phyloP scores from a whole-genome alignment of 345 rosid species.

The Gossypium bickii region DNA sequence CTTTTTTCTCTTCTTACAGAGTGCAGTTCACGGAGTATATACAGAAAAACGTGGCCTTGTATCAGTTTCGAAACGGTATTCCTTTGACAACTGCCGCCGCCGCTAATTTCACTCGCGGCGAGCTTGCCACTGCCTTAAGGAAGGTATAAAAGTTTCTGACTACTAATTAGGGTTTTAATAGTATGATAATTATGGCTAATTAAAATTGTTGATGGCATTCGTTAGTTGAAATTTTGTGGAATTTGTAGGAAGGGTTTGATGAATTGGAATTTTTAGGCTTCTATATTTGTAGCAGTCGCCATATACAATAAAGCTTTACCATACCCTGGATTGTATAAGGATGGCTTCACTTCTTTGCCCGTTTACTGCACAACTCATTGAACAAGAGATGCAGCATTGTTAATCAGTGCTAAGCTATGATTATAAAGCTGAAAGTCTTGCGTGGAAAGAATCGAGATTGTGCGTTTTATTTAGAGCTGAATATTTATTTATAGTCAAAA shows the following conservation, averaged over 20 bases:
- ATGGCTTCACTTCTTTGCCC: not conserved
- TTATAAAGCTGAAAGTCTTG: not conserved
- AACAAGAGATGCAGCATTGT: not conserved
- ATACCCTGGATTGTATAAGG: not conserved
- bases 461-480: not conserved
- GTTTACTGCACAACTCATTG: not conserved
- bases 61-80: constrained; percentile 88
- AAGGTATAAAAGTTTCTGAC: constrained; percentile 45
- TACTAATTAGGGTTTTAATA: not conserved
- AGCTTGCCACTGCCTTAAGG: constrained; percentile 95
- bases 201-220: not conserved
- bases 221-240: not conserved
- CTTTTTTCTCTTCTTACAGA: constrained; percentile 27
- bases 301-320: not conserved
- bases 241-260: not conserved
- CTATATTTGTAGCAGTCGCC: not conserved
- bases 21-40: constrained; percentile 96
- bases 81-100: constrained; percentile 91
- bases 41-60: constrained; percentile 91
- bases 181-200: not conserved
- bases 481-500: not conserved
- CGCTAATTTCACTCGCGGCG: constrained; percentile 28
- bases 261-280: not conserved
- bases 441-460: not conserved
- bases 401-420: not conserved